Evolutionary conservation across 345 rosid species (phyloP).

Genomic region (Cardamine resedifolia): DNA sequence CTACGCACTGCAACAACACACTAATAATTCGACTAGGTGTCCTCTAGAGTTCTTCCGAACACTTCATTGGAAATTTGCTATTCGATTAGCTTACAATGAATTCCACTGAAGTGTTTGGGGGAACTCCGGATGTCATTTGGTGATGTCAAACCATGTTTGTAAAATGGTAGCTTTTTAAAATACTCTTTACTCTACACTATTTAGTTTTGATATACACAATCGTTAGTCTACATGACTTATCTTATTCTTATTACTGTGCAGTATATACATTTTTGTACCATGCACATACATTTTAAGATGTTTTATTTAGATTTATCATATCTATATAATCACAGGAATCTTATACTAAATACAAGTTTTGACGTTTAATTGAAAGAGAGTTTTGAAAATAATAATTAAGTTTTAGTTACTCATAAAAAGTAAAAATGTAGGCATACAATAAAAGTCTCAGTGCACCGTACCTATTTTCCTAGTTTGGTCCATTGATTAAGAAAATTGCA

Average conservation of each 20-base stretch:
- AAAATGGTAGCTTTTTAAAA: neutral
- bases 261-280: neutral
- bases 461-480: too few species aligned
- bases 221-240: neutral
- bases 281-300: neutral
- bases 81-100: neutral
- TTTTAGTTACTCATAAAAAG: too few species aligned
- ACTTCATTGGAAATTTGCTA: conserved; percentile 24
- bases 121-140: conserved; percentile 36
- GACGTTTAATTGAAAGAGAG: neutral
- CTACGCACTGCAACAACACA: neutral
- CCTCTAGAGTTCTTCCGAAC: conserved; percentile 33
- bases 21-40: conserved; percentile 14
- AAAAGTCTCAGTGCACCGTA: too few species aligned
- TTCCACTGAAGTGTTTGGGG: conserved; percentile 40
- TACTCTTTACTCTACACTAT: neutral
- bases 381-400: neutral
- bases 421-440: too few species aligned
- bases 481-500: too few species aligned
- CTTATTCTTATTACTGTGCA: neutral
- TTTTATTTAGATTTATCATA: neutral
- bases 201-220: conserved; percentile 1
- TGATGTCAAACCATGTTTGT: neutral
- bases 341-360: neutral
- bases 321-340: neutral